phyloP scores from a whole-genome alignment of 495 filamentous ascomycete genomes.

The Penicillium malachiteum region DNA sequence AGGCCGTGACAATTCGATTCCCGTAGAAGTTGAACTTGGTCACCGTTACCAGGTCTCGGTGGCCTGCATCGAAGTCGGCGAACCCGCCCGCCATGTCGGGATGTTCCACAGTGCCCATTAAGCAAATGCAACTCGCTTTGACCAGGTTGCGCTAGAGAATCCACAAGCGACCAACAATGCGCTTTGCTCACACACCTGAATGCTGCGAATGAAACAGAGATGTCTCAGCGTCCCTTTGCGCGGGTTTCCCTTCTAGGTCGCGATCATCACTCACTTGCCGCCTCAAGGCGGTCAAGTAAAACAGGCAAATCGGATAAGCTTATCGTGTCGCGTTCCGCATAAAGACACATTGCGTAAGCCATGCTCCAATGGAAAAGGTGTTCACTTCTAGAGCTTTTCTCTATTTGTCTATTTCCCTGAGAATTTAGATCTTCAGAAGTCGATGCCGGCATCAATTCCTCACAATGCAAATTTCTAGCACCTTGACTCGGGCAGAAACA shows the following conservation, averaged over 20 bases:
- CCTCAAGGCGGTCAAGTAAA: slow-evolving; percentile 25
- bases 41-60: slow-evolving; percentile 54
- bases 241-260: slow-evolving; percentile 20
- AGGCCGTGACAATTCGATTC: slow-evolving; percentile 84
- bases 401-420: neutral
- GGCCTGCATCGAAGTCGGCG: slow-evolving; percentile 66
- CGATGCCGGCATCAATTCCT: slow-evolving; percentile 2
- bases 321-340: slow-evolving; percentile 18
- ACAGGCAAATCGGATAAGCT: slow-evolving; percentile 34
- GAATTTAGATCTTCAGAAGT: neutral
- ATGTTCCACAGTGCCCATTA: slow-evolving; percentile 28
- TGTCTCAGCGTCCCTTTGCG: slow-evolving; percentile 21
- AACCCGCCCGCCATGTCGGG: slow-evolving; percentile 48
- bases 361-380: slow-evolving; percentile 7
- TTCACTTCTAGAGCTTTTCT: slow-evolving; percentile 7
- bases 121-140: slow-evolving; percentile 9
- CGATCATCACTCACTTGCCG: slow-evolving; percentile 24
- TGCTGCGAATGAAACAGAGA: slow-evolving; percentile 28
- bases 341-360: slow-evolving; percentile 38
- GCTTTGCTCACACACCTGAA: slow-evolving; percentile 23
- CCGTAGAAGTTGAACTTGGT: slow-evolving; percentile 74
- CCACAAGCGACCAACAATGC: slow-evolving; percentile 24
- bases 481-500: slow-evolving; percentile 66
- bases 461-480: slow-evolving; percentile 40
- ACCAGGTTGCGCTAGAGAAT: slow-evolving; percentile 5